Conservation (phyloP, 768 basidiomycete species). For the Amanita polypyramis region DNA sequence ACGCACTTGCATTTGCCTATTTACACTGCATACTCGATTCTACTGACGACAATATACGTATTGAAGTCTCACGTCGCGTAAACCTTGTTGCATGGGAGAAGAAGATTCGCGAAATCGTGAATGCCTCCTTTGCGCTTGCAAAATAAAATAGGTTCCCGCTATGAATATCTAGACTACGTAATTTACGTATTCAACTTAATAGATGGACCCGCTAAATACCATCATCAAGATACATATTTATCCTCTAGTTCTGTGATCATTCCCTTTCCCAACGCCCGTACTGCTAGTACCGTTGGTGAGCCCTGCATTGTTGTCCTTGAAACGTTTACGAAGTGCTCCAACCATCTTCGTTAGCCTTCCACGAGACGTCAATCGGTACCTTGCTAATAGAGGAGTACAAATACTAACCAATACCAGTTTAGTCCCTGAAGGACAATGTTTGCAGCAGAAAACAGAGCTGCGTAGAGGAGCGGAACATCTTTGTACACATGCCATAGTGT, state of each 20-base stretch:
- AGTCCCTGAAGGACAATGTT: constrained; percentile 61
- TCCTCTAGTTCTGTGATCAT: not conserved
- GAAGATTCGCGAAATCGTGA: constrained; percentile 49
- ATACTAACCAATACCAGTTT: constrained; percentile 70
- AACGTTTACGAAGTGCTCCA: constrained; percentile 49
- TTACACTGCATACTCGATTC: constrained; percentile 54
- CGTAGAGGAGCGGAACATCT: constrained; percentile 40
- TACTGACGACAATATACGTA: constrained; percentile 30
- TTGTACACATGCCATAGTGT: constrained; percentile 46
- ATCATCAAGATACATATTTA: not conserved
- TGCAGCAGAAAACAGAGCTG: constrained; percentile 41
- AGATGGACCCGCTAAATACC: not conserved
- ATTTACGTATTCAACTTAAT: not conserved
- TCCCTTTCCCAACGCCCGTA: not conserved
- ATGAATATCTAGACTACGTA: not conserved
- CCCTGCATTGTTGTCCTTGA: constrained; percentile 20
- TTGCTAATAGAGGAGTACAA: not conserved
- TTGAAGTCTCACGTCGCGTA: constrained; percentile 57
- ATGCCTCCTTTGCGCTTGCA: constrained; percentile 32
- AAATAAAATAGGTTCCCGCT: not conserved
- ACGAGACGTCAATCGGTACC: not conserved
- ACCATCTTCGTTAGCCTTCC: constrained; percentile 72
- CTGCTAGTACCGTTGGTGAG: constrained; percentile 8
- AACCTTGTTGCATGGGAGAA: constrained; percentile 80
- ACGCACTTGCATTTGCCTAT: constrained; percentile 78